These are phyloP conservation scores for Elongisporangium anandrum DNA, from an alignment of 352 stramenopile species.

Conservation along the genomic window DNA sequence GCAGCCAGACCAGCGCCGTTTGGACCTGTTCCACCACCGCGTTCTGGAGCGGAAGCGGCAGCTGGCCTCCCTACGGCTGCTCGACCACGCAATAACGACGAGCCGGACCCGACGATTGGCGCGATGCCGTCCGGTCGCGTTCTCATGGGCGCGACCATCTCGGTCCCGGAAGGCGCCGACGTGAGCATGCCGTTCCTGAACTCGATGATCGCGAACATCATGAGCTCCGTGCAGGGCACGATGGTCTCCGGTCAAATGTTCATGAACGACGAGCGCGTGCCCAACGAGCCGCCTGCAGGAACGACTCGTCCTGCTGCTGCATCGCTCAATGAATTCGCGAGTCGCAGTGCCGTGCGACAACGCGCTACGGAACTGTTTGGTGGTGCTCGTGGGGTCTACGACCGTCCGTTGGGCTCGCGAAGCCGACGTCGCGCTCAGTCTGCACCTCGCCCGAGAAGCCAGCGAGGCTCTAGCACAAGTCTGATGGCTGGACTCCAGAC, in stretches of 20 bases:
- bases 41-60: slow-evolving; percentile 2
- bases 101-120: slow-evolving; percentile 54
- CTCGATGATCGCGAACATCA: slow-evolving; percentile 78
- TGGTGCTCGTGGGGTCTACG: neutral
- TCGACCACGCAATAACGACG: slow-evolving; percentile 47
- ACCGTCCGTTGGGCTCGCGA: slow-evolving; percentile 1
- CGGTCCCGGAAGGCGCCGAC: slow-evolving; percentile 53
- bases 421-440: neutral
- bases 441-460: neutral
- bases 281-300: neutral
- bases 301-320: neutral
- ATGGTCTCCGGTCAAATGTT: slow-evolving; percentile 10
- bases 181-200: slow-evolving; percentile 82
- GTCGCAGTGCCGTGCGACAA: slow-evolving; percentile 2
- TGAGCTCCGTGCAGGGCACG: slow-evolving; percentile 40
- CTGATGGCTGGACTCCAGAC: slow-evolving; percentile 12
- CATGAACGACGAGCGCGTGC: slow-evolving; percentile 1
- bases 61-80: neutral
- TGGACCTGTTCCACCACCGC: slow-evolving; percentile 5
- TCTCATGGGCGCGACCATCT: slow-evolving; percentile 75
- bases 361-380: neutral
- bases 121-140: slow-evolving; percentile 26
- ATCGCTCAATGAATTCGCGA: neutral
- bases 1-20: slow-evolving; percentile 6
- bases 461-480: neutral